A percentile compares a stretch with the other conserved stretches of the same genome.
phyloP scores from a whole-genome alignment of 352 stramenopile genomes.

The Albugo laibachii region DNA sequence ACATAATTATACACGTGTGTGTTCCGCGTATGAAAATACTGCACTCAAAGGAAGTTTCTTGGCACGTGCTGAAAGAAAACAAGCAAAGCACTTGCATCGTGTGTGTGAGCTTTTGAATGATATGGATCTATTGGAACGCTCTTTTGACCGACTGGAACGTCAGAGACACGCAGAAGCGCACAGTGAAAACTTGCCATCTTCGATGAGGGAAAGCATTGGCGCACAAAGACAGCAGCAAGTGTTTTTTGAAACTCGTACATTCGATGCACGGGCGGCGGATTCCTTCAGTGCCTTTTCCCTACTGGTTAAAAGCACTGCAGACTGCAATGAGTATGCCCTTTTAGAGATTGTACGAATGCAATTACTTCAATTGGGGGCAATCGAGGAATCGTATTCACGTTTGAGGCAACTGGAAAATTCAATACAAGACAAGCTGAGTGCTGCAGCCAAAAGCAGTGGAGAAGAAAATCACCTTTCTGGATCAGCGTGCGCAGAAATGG shows the following conservation, averaged over 20 bases:
- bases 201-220: not conserved
- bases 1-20: slow-evolving; percentile 42
- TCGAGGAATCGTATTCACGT: slow-evolving; percentile 51
- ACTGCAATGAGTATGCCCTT: slow-evolving; percentile 67
- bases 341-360: slow-evolving; percentile 67
- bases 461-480: slow-evolving; percentile 6
- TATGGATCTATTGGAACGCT: slow-evolving; percentile 50
- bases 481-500: slow-evolving; percentile 1
- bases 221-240: slow-evolving; percentile 5
- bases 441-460: not conserved
- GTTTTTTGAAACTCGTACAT: slow-evolving; percentile 34
- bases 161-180: slow-evolving; percentile 16
- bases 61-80: slow-evolving; percentile 30
- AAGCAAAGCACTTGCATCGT: slow-evolving; percentile 42
- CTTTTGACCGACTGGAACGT: slow-evolving; percentile 11
- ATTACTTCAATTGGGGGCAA: slow-evolving; percentile 43
- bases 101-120: slow-evolving; percentile 48
- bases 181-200: slow-evolving; percentile 4
- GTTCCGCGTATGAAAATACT: slow-evolving; percentile 31
- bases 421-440: slow-evolving; percentile 5
- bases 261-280: slow-evolving; percentile 46
- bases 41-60: slow-evolving; percentile 43
- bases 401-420: slow-evolving; percentile 4
- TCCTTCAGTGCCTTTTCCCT: slow-evolving; percentile 53
- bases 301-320: slow-evolving; percentile 41